Conservation (phyloP, 345 rosid species). For the Pistacia atlantica region DNA sequence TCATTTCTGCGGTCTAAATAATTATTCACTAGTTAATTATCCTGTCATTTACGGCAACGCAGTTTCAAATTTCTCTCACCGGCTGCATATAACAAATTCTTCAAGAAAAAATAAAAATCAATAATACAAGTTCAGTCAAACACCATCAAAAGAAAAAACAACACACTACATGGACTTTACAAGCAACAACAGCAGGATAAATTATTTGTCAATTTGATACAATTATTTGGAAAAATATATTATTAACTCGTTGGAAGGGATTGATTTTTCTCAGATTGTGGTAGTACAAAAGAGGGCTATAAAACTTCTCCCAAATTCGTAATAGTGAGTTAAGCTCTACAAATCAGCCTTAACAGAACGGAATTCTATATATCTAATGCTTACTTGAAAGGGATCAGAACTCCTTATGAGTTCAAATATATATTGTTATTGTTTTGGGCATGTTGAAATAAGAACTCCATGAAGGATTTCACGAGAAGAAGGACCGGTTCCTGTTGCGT, state of each 20-base stretch:
- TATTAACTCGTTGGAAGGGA: not conserved
- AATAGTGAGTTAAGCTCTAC: not conserved
- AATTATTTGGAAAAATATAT: not conserved
- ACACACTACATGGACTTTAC: not conserved
- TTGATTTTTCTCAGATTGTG: not conserved
- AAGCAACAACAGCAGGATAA: not conserved
- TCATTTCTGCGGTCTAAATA: too few species aligned
- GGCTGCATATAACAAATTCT: too few species aligned
- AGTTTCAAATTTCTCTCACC: too few species aligned
- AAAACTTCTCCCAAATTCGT: not conserved
- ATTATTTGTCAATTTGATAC: not conserved
- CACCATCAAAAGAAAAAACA: not conserved
- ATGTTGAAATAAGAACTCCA: slow-evolving; percentile 9
- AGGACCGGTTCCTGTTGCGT: slow-evolving; percentile 73
- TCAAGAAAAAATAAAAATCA: too few species aligned
- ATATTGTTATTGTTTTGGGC: not conserved
- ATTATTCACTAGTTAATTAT: too few species aligned
- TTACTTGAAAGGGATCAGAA: not conserved
- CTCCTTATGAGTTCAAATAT: slow-evolving; percentile 3
- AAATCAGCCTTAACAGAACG: not conserved
- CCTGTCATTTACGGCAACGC: too few species aligned
- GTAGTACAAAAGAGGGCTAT: not conserved
- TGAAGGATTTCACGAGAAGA: slow-evolving; percentile 60
- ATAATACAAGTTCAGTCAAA: too few species aligned
- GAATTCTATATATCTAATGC: slow-evolving; percentile 2